phyloP scores from a whole-genome alignment of 2,329 filamentous ascomycete genomes.

The Lachnellula arida region DNA sequence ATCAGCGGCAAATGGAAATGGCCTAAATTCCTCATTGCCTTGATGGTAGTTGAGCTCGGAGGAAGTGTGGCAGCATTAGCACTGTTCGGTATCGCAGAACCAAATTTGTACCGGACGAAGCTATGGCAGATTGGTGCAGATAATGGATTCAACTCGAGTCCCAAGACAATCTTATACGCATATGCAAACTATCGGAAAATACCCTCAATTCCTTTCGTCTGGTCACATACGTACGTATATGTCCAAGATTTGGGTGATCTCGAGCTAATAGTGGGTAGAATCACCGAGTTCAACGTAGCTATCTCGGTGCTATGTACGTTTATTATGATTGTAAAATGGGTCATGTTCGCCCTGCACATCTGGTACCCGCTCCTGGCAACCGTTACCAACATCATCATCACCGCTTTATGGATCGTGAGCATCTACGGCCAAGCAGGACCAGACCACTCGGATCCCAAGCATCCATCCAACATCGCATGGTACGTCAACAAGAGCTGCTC shows the following conservation, averaged over 20 bases:
- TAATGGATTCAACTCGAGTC: conserved; percentile 70
- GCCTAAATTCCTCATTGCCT: conserved; percentile 41
- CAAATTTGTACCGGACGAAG: conserved; percentile 65
- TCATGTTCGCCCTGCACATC: conserved; percentile 65
- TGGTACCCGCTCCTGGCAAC: conserved; percentile 63
- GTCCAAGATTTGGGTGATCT: neutral
- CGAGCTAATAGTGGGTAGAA: conserved; percentile 40
- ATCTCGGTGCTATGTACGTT: conserved; percentile 74
- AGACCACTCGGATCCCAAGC: conserved; percentile 62
- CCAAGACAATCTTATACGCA: conserved; percentile 63
- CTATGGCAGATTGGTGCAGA: conserved; percentile 70
- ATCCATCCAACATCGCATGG: conserved; percentile 63
- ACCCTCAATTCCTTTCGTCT: conserved; percentile 62
- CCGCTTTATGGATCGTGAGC: conserved; percentile 60
- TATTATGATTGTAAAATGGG: conserved; percentile 65
- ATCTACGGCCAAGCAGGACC: conserved; percentile 68
- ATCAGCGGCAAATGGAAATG: conserved; percentile 40
- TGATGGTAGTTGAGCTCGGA: conserved; percentile 62
- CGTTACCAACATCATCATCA: conserved; percentile 51
- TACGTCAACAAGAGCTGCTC: conserved; percentile 68
- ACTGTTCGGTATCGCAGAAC: conserved; percentile 68
- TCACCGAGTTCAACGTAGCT: conserved; percentile 72
- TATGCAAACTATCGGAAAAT: conserved; percentile 65
- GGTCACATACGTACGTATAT: conserved; percentile 63
- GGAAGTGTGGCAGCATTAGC: conserved; percentile 62